A percentile compares a stretch with the other conserved stretches of the same genome.
phyloP scores from a whole-genome alignment of 495 filamentous ascomycete genomes.

The Evernia prunastri region DNA sequence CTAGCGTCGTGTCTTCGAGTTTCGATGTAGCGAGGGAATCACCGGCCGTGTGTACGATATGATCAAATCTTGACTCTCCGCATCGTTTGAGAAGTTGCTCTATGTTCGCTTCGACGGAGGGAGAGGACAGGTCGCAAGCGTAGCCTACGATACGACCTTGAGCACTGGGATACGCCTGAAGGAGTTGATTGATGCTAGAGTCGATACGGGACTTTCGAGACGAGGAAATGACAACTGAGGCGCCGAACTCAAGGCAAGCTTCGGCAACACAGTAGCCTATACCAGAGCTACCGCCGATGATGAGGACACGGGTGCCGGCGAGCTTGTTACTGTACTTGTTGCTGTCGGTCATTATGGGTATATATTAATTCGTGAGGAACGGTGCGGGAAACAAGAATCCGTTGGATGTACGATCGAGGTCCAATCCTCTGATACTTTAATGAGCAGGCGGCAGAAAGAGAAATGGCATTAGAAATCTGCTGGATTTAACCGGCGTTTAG shows the following conservation, averaged over 20 bases:
- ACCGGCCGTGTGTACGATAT: slow-evolving; percentile 58
- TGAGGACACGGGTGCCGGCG: slow-evolving; percentile 35
- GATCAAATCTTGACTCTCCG: slow-evolving; percentile 42
- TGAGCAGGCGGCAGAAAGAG: too few relatives aligned
- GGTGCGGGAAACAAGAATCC: too few relatives aligned
- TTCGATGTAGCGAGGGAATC: slow-evolving; percentile 35
- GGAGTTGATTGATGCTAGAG: slow-evolving; percentile 36
- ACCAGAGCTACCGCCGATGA: slow-evolving; percentile 51
- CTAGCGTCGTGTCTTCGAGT: slow-evolving; percentile 36
- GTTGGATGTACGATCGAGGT: too few relatives aligned
- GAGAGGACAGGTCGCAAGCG: slow-evolving; percentile 44
- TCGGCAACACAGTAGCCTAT: slow-evolving; percentile 53
- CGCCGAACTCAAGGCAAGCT: slow-evolving; percentile 42
- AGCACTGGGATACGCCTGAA: slow-evolving; percentile 32
- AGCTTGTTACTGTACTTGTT: slow-evolving; percentile 30
- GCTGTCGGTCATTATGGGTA: slow-evolving; percentile 20
- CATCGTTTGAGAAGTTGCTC: slow-evolving; percentile 39
- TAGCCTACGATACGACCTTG: slow-evolving; percentile 37
- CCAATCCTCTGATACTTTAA: too few relatives aligned
- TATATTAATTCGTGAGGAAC: too few relatives aligned
- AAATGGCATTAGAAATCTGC: too few relatives aligned
- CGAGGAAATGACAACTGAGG: slow-evolving; percentile 48
- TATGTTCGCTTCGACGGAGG: slow-evolving; percentile 41
- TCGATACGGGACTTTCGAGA: slow-evolving; percentile 40
- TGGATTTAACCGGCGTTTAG: too few relatives aligned